Evolutionary conservation across 805 yeast species (phyloP), one percentile per base, ranked within the genome.

Genomic region (Saturnispora zaruensis): DNA sequence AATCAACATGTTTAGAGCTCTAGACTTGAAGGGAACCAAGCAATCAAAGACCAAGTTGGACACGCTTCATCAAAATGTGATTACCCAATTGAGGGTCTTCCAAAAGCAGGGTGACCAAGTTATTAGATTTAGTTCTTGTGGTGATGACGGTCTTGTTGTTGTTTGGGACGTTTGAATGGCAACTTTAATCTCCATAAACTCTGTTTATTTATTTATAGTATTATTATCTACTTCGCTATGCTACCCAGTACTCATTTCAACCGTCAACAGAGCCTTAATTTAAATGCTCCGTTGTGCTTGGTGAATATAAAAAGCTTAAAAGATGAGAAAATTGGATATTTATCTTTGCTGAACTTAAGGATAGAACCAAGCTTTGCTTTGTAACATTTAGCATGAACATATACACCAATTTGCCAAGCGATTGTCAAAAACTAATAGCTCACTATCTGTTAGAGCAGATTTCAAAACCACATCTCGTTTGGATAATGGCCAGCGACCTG

Each of bases 101-200:
- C 69, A 70, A 49, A 76, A 69, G 51, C 70, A 68, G 33, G 79
- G 79, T 37, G 44, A 26, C 26, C 48, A 54, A 13, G 78, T 85
- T 33, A 70, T 81, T 42, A 74, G 78, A 66, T 73, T 82, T 54
- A 80, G 87, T 11, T 73, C 89, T 14, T 81, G 88, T 51, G 97
- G 96, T 51, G 79, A 86, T 52, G 99, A 93, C 64, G 98, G 99
- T 49, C 85, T 84, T 64, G 78, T 91, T 47, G 98, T 90, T 40
- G 73, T 91, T 45, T 91, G 87, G 65, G 70, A 72, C 47, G 74
- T 75, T 48, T 79, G 66, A 59, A 36, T 8, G 13, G 6, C 14
- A 11, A 8, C 23, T 1, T 36, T 9, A 18, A 18, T 8, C n/a
- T 36, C 6, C 18, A 8, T 28, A 28, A 28, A 5, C 40, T 36